Evolutionary conservation across 805 yeast genomes (phyloP), one percentile per base, ranked within the genome.

Genomic region (Torulaspora quercuum): DNA sequence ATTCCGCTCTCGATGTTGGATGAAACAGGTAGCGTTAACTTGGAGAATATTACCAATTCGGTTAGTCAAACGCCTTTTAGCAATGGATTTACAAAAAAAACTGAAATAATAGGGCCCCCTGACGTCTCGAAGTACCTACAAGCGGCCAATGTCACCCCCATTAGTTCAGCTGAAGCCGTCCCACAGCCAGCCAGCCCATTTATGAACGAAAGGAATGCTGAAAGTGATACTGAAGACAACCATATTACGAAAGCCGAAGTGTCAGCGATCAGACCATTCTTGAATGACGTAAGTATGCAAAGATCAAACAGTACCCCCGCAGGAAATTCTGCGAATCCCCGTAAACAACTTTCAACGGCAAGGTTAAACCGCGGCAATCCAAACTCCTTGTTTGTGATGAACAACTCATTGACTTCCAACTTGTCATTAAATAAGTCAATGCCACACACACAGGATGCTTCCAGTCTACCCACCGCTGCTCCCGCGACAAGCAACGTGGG

Each of bases 1-100:
- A 79, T 79, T 33, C 85, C 86, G 3, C 59, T 79, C 13, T 63
- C 80, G 26, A 73, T 84, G 85, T 68, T 84, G 20, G 88, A 81
- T 37, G 86, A 88, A 7, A 84, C 90, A 0, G 95, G 95, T 4
- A 78, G 86, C 42, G 69, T 78, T 7, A 64, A 55, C 16, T 36
- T 42, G 25, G 39, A 39, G 15, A 25, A 30, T 21, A 19, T 35
- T 6, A 14, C 33, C 14, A 27, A 17, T 14, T 15, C 21, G 15
- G 13, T 25, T 15, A 25, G 20, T 20, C 29, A 22, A 6, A n/a
- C 12, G 12, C 25, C 18, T 8, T 13, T 25, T 14, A 17, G 11
- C 9, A 14, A 16, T 19, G 26, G 26, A n/a, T 28, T 6, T 31
- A 10, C 22, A 20, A 15, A 22, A 18, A n/a, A 9, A 22, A 6